These are phyloP conservation scores for Fusarium clavum DNA, from an alignment of 2,329 filamentous ascomycete species.

Conservation along the genomic window DNA sequence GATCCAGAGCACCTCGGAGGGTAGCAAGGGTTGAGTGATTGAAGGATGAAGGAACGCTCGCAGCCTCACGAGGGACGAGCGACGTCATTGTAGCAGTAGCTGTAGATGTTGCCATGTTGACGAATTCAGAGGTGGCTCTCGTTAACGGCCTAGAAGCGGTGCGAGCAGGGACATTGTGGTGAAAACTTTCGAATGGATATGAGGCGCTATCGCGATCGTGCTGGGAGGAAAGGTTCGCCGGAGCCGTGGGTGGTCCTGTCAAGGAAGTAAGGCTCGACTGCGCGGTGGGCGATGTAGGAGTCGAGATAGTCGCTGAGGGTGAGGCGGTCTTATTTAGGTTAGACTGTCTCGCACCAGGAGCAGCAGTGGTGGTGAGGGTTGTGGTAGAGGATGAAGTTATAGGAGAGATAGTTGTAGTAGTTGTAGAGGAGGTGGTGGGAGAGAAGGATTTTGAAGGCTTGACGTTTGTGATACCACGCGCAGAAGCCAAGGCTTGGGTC, in stretches of 20 bases:
- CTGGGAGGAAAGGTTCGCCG: constrained; percentile 23
- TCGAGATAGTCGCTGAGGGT: constrained; percentile 23
- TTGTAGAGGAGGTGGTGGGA: constrained; percentile 13
- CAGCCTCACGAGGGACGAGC: constrained; percentile 46
- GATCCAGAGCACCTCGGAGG: constrained; percentile 53
- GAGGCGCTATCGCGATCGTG: constrained; percentile 38
- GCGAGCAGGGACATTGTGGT: constrained; percentile 52
- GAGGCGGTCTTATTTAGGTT: constrained; percentile 28
- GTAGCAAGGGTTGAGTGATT: constrained; percentile 48
- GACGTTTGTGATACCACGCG: constrained; percentile 60
- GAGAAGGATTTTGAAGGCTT: constrained; percentile 31
- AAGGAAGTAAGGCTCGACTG: constrained; percentile 14
- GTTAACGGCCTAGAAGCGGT: constrained; percentile 54
- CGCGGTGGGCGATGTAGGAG: constrained; percentile 15
- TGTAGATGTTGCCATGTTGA: constrained; percentile 50
- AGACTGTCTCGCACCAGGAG: constrained; percentile 21
- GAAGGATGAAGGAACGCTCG: constrained; percentile 50
- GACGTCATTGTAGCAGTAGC: constrained; percentile 49
- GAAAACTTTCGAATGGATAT: constrained; percentile 19
- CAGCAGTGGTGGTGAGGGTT: constrained; percentile 6
- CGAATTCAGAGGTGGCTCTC: constrained; percentile 50
- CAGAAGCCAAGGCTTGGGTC: constrained; percentile 69
- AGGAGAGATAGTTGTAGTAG: constrained; percentile 24
- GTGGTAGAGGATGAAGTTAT: constrained; percentile 25
- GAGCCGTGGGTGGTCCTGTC: constrained; percentile 22